Evolutionary conservation across 176 grass and related monocot species (phyloP).

Genomic region (Puccinellia tenuiflora): DNA sequence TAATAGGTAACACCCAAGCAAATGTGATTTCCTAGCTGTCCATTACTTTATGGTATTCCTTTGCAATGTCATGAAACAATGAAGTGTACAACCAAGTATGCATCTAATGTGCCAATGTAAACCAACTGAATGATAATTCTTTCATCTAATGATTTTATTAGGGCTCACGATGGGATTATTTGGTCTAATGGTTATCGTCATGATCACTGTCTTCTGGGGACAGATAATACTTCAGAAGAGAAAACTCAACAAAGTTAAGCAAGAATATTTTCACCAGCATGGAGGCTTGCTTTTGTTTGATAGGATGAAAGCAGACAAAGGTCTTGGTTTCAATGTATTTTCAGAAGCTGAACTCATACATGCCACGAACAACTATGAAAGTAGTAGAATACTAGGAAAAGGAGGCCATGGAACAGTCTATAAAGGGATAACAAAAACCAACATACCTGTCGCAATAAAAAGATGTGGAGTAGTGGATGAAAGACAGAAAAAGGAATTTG

Average conservation of each 20-base stretch:
- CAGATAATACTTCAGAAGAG: constrained; percentile 6
- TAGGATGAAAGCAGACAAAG: constrained; percentile 27
- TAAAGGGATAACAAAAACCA: constrained; percentile 19
- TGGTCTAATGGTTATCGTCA: neutral
- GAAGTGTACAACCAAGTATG: neutral
- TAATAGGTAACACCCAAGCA: neutral
- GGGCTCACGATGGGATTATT: neutral
- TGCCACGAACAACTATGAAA: constrained; percentile 46
- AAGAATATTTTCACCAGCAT: constrained; percentile 28
- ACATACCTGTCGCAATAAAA: neutral
- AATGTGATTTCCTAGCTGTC: neutral
- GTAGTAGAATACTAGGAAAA: constrained; percentile 21
- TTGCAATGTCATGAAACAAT: neutral
- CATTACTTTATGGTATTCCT: neutral
- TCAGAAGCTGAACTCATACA: constrained; percentile 18
- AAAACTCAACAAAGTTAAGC: constrained; percentile 7
- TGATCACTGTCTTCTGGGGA: neutral
- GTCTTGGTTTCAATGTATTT: constrained; percentile 30
- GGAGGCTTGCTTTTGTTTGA: constrained; percentile 24
- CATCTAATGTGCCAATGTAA: neutral
- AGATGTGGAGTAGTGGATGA: neutral
- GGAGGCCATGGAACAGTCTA: constrained; percentile 43
- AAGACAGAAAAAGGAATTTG: constrained; percentile 33
- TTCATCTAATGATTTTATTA: neutral
- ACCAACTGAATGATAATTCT: neutral